Evolutionary conservation across 164 flowering plant genomes (phyloP).

Genomic region (Euptelea pleiosperma): DNA sequence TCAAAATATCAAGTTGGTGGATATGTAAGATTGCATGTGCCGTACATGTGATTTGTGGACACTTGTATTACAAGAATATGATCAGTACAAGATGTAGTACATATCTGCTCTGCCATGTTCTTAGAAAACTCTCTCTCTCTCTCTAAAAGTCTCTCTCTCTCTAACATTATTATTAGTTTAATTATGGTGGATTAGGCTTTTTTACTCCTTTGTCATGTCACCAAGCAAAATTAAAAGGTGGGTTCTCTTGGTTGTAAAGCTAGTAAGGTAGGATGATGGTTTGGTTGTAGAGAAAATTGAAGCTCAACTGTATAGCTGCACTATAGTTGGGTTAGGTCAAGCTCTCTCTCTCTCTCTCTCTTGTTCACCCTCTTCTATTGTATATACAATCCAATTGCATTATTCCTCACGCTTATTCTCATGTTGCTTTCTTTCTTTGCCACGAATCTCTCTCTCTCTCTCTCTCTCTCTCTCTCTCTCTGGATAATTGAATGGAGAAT

Average conservation of each 20-base stretch:
- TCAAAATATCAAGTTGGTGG: neutral
- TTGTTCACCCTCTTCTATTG: too few relatives aligned
- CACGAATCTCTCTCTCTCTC: neutral
- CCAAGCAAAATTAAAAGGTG: conserved; percentile 11
- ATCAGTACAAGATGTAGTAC: too few relatives aligned
- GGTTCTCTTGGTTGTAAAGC: conserved; percentile 15
- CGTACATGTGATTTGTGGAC: conserved; percentile 3
- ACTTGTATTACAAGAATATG: too few relatives aligned
- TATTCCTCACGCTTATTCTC: conserved; percentile 12
- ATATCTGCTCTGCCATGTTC: neutral
- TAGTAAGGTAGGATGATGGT: conserved; percentile 6
- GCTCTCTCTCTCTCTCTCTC: conserved; percentile 4
- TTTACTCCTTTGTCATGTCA: conserved; percentile 12
- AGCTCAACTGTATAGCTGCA: neutral
- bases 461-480: neutral
- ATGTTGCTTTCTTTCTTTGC: conserved; percentile 17
- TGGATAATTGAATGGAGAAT: conserved; percentile 6
- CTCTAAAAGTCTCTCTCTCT: conserved; percentile 4
- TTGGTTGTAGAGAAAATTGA: conserved; percentile 6
- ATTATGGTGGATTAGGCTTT: conserved; percentile 11
- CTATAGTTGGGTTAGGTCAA: conserved; percentile 18
- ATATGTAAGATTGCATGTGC: conserved; percentile 2
- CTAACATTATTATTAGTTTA: neutral
- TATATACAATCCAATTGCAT: too few relatives aligned
- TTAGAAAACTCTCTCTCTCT: neutral